Evolutionary conservation across 1,284 basidiomycete species (phyloP), one percentile per base, ranked within the genome.

Genomic region (Cerrena zonata): DNA sequence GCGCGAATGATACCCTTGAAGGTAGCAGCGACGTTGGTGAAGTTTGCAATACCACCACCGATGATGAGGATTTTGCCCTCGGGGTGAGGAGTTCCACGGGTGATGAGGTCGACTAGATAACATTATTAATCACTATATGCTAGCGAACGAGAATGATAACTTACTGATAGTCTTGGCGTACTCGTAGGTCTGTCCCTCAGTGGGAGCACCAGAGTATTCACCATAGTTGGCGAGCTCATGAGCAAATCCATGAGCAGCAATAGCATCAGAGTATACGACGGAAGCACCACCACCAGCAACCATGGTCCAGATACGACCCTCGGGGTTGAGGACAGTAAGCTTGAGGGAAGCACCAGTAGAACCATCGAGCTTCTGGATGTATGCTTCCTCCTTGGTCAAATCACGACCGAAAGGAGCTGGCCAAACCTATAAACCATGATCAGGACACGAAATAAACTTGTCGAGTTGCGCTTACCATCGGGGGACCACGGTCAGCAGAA

Each of bases 1-100:
- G 95, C 95, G 54, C 86, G 91, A 69, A 99, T 98, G 79, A 98
- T 99, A 60, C 95, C 95, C 81, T 98, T 98, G 88, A 99, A 99
- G 57, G 95, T 99, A 15, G 95, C 89, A 38, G 95, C 95, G 61
- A 99, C 94, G 69, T 99, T 98, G 68, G 94, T 98, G 76, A 99
- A 99, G 85, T 99, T 99, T 76, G 95, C 95, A 60, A 98, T 97
- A 76, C 95, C 95, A 77, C 96, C 96, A 72, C 95, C 96, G 59
- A 99, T 97, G 80, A 99, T 97, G 70, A 99, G 89, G 66, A 99
- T 84, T 77, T 99, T 99, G 76, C 95, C 95, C 48, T 94, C 78
- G 42, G 85, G 77, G 64, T 85, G 77, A 49, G 91, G 87, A 43
- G 77, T 74, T 48, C 92, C 92, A 54, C 95, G 93, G 49, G 93